Base-by-base conservation (phyloP, 371 early-diverging fungal species). In the Syncephalastrum contaminatum region DNA sequence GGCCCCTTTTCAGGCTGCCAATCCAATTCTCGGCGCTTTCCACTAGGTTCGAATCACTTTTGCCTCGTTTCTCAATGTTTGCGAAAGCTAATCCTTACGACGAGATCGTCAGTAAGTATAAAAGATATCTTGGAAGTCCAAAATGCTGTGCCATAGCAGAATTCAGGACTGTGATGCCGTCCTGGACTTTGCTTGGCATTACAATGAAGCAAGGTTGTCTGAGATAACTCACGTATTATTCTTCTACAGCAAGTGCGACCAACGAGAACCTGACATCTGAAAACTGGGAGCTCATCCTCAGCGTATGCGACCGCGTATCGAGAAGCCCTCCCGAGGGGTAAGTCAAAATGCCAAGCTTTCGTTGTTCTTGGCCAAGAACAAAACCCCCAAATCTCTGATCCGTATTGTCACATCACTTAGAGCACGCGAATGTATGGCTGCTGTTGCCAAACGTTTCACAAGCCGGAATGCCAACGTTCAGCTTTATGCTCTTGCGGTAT, bases 211-310 rank as follows among this genome's bases (percentile, higher is more conserved):
- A 42, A 39, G 19, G 2, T 4, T 21, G 22, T 14, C 46, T 41
- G 43, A 46, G 7, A 54, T 14, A 18, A 39, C 36, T 50, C n/a
- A 36, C 53, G 39, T 45, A 30, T 13, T 42, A 8, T 39, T 43
- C 3, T 14, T 39, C 15, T 62, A 44, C 67, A 90, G 90, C 74
- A 56, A 78, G 85, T 55, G 97, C 98, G 13, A 96, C 98, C 4
- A 86, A 88, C 70, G 96, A 96, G 66, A 90, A 84, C 45, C 85
- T 94, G 63, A 92, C 95, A 1, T 77, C 85, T 36, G 98, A 97
- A 73, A 92, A 97, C 75, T 97, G 98, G 98, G 88, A 87, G 48
- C 76, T 88, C 24, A 91, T 93, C 57, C 84, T 93, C 47, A 82
- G 85, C 52, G 90, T 97, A 22, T 94, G 95, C 67, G 97, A 97